Base-by-base conservation (phyloP, 306 rosid genomes). In the Acacia crassicarpa region DNA sequence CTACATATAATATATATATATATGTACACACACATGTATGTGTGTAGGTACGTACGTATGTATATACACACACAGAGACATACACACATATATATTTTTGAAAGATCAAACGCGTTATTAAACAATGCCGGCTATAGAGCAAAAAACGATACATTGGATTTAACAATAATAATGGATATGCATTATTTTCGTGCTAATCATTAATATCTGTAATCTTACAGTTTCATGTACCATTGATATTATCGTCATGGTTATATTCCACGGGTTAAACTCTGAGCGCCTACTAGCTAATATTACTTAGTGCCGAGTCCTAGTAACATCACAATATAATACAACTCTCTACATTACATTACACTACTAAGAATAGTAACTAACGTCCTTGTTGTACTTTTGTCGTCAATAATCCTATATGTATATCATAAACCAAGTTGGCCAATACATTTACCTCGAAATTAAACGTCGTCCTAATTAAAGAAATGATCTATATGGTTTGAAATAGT, bases 351-450 rank as follows among this genome's bases (percentile, higher is more conserved):
- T 38, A 6, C 41, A 1, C 32, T 30, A 38, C 41, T 38, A 35
- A 69, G 9, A 71, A 75, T 84, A 14, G 84, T 16, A 75, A 78
- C 65, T 45, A 75, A 74, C 84, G 81, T 69, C 63, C 75, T n/a
- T 74, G 76, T 62, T 83, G 22, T 63, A 14, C 41, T 32, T 15
- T 14, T 65, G 71, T 16, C 17, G 71, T 33, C 4, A 23, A 58
- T 58, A 63, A 65, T 65, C 22, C 70, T 32, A 15, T 25, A 38
- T 38, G 8, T 6, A 38, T 5, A 62, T 62, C 38, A 11, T 10
- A 27, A 27, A 13, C 0, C 38, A 62, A 63, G 41, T 63, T 32
- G 69, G 11, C 30, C 16, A 30, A 58, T 22, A 48, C 16, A 22
- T 58, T 22, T 58, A 58, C 65, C 13, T n/a, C 65, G 15, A 58